Evolutionary conservation across 805 yeast species (phyloP).

Genomic region (Sugiyamaella smithiae): DNA sequence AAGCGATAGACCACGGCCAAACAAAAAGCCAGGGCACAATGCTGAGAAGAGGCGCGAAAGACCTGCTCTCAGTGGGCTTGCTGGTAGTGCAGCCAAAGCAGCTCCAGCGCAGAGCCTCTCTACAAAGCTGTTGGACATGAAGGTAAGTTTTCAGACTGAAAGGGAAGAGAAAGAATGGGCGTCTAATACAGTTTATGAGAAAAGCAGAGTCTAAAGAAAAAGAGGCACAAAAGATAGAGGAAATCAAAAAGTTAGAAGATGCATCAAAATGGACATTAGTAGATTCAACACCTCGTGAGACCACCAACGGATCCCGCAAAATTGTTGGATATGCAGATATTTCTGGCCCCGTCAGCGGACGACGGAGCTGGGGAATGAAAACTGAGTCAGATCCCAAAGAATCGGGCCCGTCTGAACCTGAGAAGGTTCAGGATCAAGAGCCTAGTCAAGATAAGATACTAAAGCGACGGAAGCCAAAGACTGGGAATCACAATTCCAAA

Average conservation of each 20-base stretch:
- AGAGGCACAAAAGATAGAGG: slow-evolving; percentile 31
- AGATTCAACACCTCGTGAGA: background rate
- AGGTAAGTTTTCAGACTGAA: slow-evolving; percentile 56
- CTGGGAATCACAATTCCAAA: too few species aligned
- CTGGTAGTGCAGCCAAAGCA: slow-evolving; percentile 17
- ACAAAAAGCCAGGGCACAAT: background rate
- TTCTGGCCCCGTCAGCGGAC: slow-evolving; percentile 23
- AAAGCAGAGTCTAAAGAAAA: slow-evolving; percentile 32
- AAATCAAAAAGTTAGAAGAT: slow-evolving; percentile 25
- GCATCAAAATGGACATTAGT: slow-evolving; percentile 26
- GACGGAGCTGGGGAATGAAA: slow-evolving; percentile 24
- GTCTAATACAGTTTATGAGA: slow-evolving; percentile 27
- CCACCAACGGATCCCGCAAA: background rate
- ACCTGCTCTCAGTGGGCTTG: slow-evolving; percentile 11
- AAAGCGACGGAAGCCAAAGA: slow-evolving; percentile 4
- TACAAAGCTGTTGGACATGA: slow-evolving; percentile 79
- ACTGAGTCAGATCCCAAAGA: slow-evolving; percentile 5
- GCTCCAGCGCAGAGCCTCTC: slow-evolving; percentile 44
- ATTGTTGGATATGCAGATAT: slow-evolving; percentile 18
- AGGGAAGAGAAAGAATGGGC: slow-evolving; percentile 15
- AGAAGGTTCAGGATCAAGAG: background rate
- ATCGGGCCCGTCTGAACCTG: background rate
- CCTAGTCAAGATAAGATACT: background rate
- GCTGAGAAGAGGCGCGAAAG: background rate
- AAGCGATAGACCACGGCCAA: background rate